These are phyloP conservation scores for Tricholoma terreum DNA, from an alignment of 768 basidiomycete genomes.

Conservation along the genomic window DNA sequence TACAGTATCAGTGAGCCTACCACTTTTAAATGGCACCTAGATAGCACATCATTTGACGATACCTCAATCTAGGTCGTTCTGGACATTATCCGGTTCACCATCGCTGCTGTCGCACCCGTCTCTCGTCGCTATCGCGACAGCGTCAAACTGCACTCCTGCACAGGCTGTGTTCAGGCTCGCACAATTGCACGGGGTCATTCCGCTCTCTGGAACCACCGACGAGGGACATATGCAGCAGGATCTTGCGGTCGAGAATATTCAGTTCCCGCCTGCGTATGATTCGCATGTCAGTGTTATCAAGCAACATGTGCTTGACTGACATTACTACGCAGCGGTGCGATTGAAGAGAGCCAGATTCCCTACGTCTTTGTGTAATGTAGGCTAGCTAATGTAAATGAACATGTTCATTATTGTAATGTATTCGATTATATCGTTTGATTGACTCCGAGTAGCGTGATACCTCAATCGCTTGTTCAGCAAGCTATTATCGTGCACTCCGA, in stretches of 20 bases:
- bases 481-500: no score
- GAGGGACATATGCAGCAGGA: conserved; percentile 68
- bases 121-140: conserved; percentile 42
- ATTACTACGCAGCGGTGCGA: background rate
- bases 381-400: no score
- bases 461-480: no score
- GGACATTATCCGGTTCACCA: conserved; percentile 83
- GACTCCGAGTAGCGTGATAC: no score
- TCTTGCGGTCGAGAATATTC: conserved; percentile 36
- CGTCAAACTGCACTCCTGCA: conserved; percentile 52
- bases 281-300: conserved; percentile 11
- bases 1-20: conserved; percentile 65
- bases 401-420: no score
- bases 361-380: no score
- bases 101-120: conserved; percentile 49
- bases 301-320: conserved; percentile 15
- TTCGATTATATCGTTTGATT: no score
- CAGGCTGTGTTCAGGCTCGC: conserved; percentile 71
- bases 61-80: conserved; percentile 62
- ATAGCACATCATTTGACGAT: background rate
- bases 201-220: conserved; percentile 72
- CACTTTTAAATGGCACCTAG: background rate
- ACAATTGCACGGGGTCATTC: conserved; percentile 62
- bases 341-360: no score
- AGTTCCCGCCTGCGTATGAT: conserved; percentile 12